Percentiles rank a stretch among this genome's conserved stretches.
Evolutionary conservation across 345 rosid species (phyloP).

Genomic region (Brassica cretica): DNA sequence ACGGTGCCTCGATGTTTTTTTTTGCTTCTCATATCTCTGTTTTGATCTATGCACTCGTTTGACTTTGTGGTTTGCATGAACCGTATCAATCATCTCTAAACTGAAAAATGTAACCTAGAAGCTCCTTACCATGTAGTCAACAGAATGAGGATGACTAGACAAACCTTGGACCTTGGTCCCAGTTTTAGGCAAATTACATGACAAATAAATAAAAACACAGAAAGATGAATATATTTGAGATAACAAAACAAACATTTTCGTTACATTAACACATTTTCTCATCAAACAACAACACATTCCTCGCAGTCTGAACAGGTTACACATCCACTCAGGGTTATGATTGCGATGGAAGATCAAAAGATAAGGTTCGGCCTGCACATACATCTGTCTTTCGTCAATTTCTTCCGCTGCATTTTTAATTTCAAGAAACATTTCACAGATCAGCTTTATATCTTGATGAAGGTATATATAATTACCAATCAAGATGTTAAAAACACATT

Average conservation of each 20-base stretch:
- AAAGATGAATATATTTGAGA: conserved; percentile 8
- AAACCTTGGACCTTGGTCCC: not conserved
- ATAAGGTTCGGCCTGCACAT: not conserved
- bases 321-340: not conserved
- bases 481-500: not conserved
- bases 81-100: not conserved
- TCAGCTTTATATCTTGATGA: conserved; percentile 7
- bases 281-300: conserved; percentile 9
- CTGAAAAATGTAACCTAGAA: not conserved
- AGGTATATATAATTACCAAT: not conserved
- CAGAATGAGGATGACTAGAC: conserved; percentile 3
- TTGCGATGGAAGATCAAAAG: not conserved
- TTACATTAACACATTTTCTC: conserved; percentile 26
- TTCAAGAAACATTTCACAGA: conserved; percentile 9
- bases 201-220: not conserved
- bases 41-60: not conserved
- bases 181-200: conserved; percentile 15
- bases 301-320: not conserved
- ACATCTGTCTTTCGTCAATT: conserved; percentile 6
- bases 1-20: not conserved
- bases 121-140: conserved; percentile 7
- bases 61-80: not conserved
- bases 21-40: not conserved
- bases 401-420: conserved; percentile 22
- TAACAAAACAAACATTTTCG: not conserved